These are phyloP conservation scores for Hemisphaericaspora xylofermentans DNA, from an alignment of 1,139 yeast genomes.

Conservation along the genomic window DNA sequence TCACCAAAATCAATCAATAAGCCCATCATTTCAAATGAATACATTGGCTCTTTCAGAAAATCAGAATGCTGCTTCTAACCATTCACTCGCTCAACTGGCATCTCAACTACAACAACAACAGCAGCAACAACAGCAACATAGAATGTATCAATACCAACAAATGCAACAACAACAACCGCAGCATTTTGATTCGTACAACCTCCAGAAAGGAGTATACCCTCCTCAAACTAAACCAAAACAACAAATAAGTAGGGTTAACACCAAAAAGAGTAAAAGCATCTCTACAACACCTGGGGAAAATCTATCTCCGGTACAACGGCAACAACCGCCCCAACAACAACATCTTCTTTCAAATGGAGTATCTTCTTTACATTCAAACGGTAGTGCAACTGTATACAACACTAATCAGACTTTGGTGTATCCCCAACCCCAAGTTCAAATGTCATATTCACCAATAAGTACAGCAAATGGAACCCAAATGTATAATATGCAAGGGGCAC, in stretches of 20 bases:
- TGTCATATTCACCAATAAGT: constrained; percentile 11
- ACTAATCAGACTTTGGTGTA: constrained; percentile 12
- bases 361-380: constrained; percentile 2
- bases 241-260: not conserved
- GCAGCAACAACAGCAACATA: constrained; percentile 6
- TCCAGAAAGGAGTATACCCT: not conserved
- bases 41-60: constrained; percentile 10
- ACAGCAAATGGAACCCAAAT: constrained; percentile 6
- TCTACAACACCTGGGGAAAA: not conserved
- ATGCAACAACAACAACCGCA: constrained; percentile 8
- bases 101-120: constrained; percentile 7
- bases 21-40: constrained; percentile 12
- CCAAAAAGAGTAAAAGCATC: not conserved
- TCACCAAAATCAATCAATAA: constrained; percentile 10
- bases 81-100: not conserved
- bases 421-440: constrained; percentile 12
- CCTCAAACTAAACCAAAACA: not conserved
- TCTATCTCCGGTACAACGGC: constrained; percentile 1
- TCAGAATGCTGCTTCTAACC: constrained; percentile 4
- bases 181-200: constrained; percentile 1
- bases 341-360: constrained; percentile 2
- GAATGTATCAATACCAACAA: constrained; percentile 8
- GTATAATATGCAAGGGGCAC: constrained; percentile 11
- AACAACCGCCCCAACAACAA: not conserved
- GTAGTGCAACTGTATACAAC: constrained; percentile 5